Base-by-base conservation (phyloP, 1,284 basidiomycete genomes). In the Salmacisia buchloeana region DNA sequence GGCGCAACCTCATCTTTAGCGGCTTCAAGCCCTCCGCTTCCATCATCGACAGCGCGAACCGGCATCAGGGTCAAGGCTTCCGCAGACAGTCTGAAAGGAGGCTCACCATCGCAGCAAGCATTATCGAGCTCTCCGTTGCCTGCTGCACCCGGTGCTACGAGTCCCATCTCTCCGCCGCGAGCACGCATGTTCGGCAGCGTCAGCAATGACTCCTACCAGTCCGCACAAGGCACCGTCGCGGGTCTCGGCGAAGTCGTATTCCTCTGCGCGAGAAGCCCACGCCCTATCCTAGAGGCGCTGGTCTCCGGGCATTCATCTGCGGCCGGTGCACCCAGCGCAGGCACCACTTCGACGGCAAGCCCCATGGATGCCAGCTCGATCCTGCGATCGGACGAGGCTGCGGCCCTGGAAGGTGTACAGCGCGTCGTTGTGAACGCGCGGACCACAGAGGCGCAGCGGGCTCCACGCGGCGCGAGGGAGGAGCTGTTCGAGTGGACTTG, bases 401-500 rank as follows among this genome's bases (percentile, higher is more conserved):
- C 70, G 7, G 56, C 63, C 15, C 60, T 71, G 21, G 68, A 71
- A 46, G 70, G 70, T 27, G 66, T 71, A 38, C 59, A 59, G 31
- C 63, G 68, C n/a, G 60, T 69, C 1, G 58, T 68, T 18, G 59
- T 71, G 23, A 58, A 56, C 2, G 54, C 68, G 15, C 25, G 62
- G 3, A 31, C 46, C 4, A 2, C 29, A 33, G 18, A 34, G 10
- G 39, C 27, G 3, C 29, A 39, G n/a, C 21, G 13, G 3, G 9
- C 27, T 18, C 15, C 13, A 2, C 49, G 68, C 31, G 70, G 64
- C 9, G 43, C 66, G 15, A 41, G 63, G 25, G 70, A 72, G n/a
- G 64, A 63, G 52, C 69, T 70, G 35, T 72, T 72, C 34, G 63
- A 70, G 12, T 72, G 70, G 70, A 57, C 35, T 1, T 72, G 70